Evolutionary conservation across 2,329 filamentous ascomycete species (phyloP), one percentile per base, ranked within the genome.

Genomic region (Arthrinium phaeospermum): DNA sequence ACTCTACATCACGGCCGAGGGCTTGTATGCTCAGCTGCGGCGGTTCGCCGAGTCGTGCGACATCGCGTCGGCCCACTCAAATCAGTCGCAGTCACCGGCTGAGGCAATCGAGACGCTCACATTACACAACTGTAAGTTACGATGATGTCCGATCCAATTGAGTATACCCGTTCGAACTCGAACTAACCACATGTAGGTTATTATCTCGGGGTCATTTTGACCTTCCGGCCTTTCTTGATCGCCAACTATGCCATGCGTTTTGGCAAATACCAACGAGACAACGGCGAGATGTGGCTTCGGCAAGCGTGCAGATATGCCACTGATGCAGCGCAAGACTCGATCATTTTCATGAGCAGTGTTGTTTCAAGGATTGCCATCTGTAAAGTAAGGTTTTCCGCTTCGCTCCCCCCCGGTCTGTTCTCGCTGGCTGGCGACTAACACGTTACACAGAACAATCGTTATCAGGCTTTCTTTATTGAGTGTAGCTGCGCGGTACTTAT

Each of bases 391-490:
- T 30, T 41, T n/a, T 30, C 27, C 27, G 27, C 27, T 30, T 30
- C 46, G 4, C 16, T 46, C 16, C 45, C 1, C 27, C 22, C 14
- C 16, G 8, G 13, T 16, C 12, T 10, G 22, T 19, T 37, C 41
- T 14, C 22, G 16, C 3, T 51, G 12, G 16, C 10, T 27, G 34
- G 24, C 51, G 27, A 22, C 27, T 46, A 19, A 27, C 19, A 14
- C 12, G 24, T n/a, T 44, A 4, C 70, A 5, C 27, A 73, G 72
- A 44, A 37, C 4, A 70, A 47, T 1, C 51, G 77, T 30, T 77
- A 77, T 44, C 73, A 75, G 24, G 77, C 77, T 14, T 80, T 79
- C 74, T 80, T 79, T 71, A 74, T 80, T 53, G 79, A 80, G 46
- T 76, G 75, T 37, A 75, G 74, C 67, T 80, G 78, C 37, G 78